A percentile compares a stretch with the other conserved stretches of the same genome.
These are phyloP conservation scores for Cyclostephanos tholiformis DNA, from an alignment of 108 stramenopile species.

Conservation along the genomic window DNA sequence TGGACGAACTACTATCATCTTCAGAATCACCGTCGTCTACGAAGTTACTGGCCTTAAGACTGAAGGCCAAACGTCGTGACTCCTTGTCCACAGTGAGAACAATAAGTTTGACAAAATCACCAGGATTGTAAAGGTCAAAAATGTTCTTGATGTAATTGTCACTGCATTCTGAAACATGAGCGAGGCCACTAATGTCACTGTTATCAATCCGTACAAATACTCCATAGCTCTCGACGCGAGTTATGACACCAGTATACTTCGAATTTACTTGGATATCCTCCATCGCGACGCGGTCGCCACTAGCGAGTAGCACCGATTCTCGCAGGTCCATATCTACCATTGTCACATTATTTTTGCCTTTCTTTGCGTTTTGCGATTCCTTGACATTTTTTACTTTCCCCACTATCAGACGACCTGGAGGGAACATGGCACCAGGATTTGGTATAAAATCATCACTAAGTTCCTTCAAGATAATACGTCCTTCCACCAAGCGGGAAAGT, in stretches of 20 bases:
- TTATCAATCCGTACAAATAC: conserved; percentile 90
- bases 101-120: conserved; percentile 92
- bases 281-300: conserved; percentile 61
- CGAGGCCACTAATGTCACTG: conserved; percentile 89
- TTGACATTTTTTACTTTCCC: conserved; percentile 80
- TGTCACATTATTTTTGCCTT: conserved; percentile 8
- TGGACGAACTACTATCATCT: conserved; percentile 20
- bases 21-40: conserved; percentile 72
- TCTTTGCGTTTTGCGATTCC: conserved; percentile 31
- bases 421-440: conserved; percentile 79
- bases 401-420: conserved; percentile 87
- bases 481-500: conserved; percentile 75
- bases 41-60: conserved; percentile 95
- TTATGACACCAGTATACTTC: conserved; percentile 89
- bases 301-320: conserved; percentile 70
- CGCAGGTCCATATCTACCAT: conserved; percentile 81
- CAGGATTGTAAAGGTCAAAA: conserved; percentile 79
- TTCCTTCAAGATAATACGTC: conserved; percentile 88
- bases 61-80: conserved; percentile 68
- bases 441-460: conserved; percentile 87
- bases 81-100: conserved; percentile 86
- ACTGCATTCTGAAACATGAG: conserved; percentile 90
- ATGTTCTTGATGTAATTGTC: conserved; percentile 84
- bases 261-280: conserved; percentile 75
- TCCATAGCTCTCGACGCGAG: conserved; percentile 87